Evolutionary conservation across 2,329 filamentous ascomycete genomes (phyloP).

Genomic region (Monosporascus cannonballus): DNA sequence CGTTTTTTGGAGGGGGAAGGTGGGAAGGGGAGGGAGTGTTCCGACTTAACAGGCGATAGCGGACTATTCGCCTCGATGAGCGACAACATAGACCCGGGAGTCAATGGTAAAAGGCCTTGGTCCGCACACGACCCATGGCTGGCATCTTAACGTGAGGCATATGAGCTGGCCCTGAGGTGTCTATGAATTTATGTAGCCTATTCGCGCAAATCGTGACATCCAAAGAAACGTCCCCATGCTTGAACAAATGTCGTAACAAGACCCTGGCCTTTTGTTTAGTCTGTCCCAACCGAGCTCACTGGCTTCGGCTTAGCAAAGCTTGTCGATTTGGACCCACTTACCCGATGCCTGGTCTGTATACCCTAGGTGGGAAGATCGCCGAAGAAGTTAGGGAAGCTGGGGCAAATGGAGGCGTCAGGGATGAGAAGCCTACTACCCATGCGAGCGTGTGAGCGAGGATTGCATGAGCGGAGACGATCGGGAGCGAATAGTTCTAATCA

Average conservation of each 20-base stretch:
- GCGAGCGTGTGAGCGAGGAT: conserved; percentile 7
- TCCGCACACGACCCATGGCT: conserved; percentile 23
- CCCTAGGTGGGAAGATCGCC: conserved; percentile 5
- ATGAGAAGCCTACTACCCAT: conserved; percentile 9
- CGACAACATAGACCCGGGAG: too few species aligned
- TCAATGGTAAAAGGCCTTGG: too few species aligned
- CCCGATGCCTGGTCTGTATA: background rate
- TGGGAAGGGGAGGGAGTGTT: too few species aligned
- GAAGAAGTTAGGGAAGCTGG: conserved; percentile 15
- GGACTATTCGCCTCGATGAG: too few species aligned
- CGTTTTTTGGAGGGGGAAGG: too few species aligned
- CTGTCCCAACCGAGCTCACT: background rate
- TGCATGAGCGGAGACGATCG: conserved; percentile 5
- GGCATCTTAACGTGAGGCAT: too few species aligned
- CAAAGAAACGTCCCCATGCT: background rate
- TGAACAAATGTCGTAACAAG: background rate
- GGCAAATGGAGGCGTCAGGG: conserved; percentile 6
- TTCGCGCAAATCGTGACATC: conserved; percentile 5
- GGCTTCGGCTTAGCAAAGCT: background rate
- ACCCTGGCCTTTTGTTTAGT: background rate
- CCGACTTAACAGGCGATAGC: too few species aligned
- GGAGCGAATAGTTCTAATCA: background rate
- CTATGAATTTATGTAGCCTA: conserved; percentile 32
- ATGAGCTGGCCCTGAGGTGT: conserved; percentile 21
- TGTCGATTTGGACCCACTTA: conserved; percentile 3